Base-by-base conservation (phyloP, 2,329 filamentous ascomycete species). In the Sporothrix sp. region DNA sequence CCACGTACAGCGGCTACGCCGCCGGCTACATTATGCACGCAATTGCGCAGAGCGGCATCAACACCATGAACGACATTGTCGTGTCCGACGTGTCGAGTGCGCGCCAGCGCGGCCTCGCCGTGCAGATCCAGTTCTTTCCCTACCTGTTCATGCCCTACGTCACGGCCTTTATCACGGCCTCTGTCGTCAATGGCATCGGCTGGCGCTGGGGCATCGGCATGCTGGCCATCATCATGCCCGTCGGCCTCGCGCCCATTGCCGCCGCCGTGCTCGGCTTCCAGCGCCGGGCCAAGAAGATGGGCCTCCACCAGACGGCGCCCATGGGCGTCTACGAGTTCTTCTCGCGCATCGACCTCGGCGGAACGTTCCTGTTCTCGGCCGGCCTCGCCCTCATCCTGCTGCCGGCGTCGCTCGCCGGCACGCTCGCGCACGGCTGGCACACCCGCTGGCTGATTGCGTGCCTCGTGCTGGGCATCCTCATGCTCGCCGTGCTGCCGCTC, bases 11-110 rank as follows among this genome's bases (percentile, higher is more conserved):
- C 46, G 64, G 71, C 23, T 78, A 76, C 44, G 68, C 73, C 0
- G 71, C 69, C 2, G 75, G 74, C 2, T 69, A 76, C 55, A 70
- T 82, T 10, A 79, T 84, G 61, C 79, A 81, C 50, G 70, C 72
- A 1, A 68, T 80, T 6, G 79, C 79, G 2, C 71, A 72, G 43
- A 79, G 78, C 0, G 78, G 78, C 2, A 70, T 81, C 7, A 75
- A 78, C 50, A 73, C 82, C 27, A 67, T 81, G 42, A 77, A 79
- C 58, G 77, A 82, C 56, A 76, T 84, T 46, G 78, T 82, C 57
- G 74, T 82, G 37, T 77, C 78, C 1, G 81, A 84, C 59, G 72
- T 79, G n/a, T 80, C 77, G 4, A 66, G 63, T 0, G 62, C 60
- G 63, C 75, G 66, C 56, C 81, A 53, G 64, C 74, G 59, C 71